Evolutionary conservation across 495 filamentous ascomycete species (phyloP).

Genomic region (Xylaria flabelliformis): DNA sequence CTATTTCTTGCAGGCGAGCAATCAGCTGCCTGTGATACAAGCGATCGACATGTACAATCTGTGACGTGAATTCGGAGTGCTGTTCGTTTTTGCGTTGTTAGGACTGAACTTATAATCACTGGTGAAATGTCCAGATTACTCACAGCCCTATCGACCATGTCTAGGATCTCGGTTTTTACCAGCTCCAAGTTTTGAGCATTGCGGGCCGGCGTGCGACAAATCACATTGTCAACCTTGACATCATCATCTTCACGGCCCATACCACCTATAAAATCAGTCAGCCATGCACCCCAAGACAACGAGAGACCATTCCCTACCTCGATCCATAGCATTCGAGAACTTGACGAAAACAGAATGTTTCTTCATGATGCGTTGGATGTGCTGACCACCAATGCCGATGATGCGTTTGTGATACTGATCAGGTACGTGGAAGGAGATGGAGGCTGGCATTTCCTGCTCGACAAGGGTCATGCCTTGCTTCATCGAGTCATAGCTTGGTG

Average conservation of each 20-base stretch:
- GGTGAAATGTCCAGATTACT: slow-evolving; percentile 41
- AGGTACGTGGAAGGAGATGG: slow-evolving; percentile 99
- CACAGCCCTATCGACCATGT: slow-evolving; percentile 96
- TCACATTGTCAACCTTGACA: slow-evolving; percentile 98
- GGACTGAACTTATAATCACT: slow-evolving; percentile 20
- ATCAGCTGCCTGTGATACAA: slow-evolving; percentile 94
- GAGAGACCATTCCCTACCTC: slow-evolving; percentile 50
- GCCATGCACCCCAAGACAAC: not conserved
- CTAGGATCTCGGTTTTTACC: slow-evolving; percentile 98
- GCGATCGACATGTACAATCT: slow-evolving; percentile 90
- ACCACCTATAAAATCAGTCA: slow-evolving; percentile 59
- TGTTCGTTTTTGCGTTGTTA: slow-evolving; percentile 38
- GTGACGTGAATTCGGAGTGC: slow-evolving; percentile 94
- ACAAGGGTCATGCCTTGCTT: slow-evolving; percentile 91
- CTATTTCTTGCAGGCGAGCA: slow-evolving; percentile 82
- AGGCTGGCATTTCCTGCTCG: slow-evolving; percentile 98
- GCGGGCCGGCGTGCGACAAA: slow-evolving; percentile 94
- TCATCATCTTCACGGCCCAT: slow-evolving; percentile 96
- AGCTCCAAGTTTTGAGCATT: slow-evolving; percentile 96
- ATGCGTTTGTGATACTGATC: slow-evolving; percentile 99
- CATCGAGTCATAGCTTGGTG: slow-evolving; percentile 86
- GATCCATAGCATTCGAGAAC: slow-evolving; percentile 99
- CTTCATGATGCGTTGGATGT: slow-evolving; percentile 99
- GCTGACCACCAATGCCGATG: slow-evolving; percentile 96
- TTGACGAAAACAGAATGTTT: slow-evolving; percentile 99